Evolutionary conservation across 169 alveolate genomes (phyloP).

Genomic region (Babesia sp.): DNA sequence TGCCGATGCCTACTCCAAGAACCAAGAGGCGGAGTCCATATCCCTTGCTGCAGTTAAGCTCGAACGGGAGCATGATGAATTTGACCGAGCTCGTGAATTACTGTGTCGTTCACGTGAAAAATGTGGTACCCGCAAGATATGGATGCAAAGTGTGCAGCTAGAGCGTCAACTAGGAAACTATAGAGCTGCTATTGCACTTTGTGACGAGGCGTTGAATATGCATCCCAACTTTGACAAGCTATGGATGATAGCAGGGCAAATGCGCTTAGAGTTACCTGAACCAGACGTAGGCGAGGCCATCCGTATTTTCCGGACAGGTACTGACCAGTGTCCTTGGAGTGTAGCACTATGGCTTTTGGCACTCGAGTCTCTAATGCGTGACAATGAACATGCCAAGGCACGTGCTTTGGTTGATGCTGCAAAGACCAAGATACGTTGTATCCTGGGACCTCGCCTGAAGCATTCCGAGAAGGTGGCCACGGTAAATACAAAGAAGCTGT

Average conservation of each 20-base stretch:
- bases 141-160: constrained; percentile 91
- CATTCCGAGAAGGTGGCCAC: constrained; percentile 67
- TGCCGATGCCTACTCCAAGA: constrained; percentile 85
- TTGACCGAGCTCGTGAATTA: constrained; percentile 89
- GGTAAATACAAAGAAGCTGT: constrained; percentile 52
- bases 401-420: constrained; percentile 88
- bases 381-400: constrained; percentile 84
- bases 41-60: constrained; percentile 88
- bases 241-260: constrained; percentile 91
- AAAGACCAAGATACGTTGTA: constrained; percentile 68
- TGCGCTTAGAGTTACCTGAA: constrained; percentile 71
- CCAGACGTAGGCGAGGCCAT: constrained; percentile 32
- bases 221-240: constrained; percentile 85
- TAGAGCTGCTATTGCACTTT: constrained; percentile 73
- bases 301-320: constrained; percentile 29
- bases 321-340: constrained; percentile 72
- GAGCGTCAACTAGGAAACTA: constrained; percentile 85
- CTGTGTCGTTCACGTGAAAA: constrained; percentile 87
- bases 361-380: constrained; percentile 78
- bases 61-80: constrained; percentile 89
- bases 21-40: constrained; percentile 85
- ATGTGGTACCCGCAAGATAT: constrained; percentile 82
- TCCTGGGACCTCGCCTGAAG: constrained; percentile 86
- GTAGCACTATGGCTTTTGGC: constrained; percentile 88
- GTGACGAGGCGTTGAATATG: constrained; percentile 78